phyloP scores from a whole-genome alignment of 1,139 yeast genomes.

The Scheffersomyces lignicola region DNA sequence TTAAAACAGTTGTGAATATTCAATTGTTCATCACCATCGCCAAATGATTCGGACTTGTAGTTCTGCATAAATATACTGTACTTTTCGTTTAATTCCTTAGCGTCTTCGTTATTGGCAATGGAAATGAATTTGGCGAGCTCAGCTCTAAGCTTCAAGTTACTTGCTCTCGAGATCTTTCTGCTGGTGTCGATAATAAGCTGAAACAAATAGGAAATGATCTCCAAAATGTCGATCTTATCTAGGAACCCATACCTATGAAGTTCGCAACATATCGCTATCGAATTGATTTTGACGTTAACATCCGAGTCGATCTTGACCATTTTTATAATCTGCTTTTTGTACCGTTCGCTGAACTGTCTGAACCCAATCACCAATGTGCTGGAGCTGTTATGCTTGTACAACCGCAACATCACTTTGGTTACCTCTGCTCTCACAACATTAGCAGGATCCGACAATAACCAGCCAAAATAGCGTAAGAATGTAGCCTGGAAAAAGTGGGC shows the following conservation, averaged over 20 bases:
- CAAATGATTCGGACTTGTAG: slow-evolving; percentile 20
- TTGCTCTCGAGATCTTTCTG: slow-evolving; percentile 14
- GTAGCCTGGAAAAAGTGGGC: slow-evolving; percentile 68
- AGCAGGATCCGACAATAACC: slow-evolving; percentile 76
- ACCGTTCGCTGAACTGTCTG: slow-evolving; percentile 72
- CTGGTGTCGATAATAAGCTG: slow-evolving; percentile 28
- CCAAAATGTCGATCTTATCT: slow-evolving; percentile 50
- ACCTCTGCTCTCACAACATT: slow-evolving; percentile 66
- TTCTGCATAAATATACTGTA: slow-evolving; percentile 21
- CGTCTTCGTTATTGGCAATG: slow-evolving; percentile 18
- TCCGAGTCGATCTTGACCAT: slow-evolving; percentile 44
- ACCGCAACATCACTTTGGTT: slow-evolving; percentile 52
- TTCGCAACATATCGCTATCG: slow-evolving; percentile 56
- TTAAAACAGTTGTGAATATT: slow-evolving; percentile 34
- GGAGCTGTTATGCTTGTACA: slow-evolving; percentile 36
- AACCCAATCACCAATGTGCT: slow-evolving; percentile 22
- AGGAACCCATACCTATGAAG: slow-evolving; percentile 62
- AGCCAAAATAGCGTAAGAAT: slow-evolving; percentile 76
- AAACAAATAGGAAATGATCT: slow-evolving; percentile 45
- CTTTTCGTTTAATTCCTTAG: slow-evolving; percentile 20
- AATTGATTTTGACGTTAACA: slow-evolving; percentile 49
- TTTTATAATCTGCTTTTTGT: slow-evolving; percentile 62
- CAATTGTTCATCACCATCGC: slow-evolving; percentile 23
- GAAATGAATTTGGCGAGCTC: slow-evolving; percentile 34
- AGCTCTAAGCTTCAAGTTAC: slow-evolving; percentile 31